Evolutionary conservation across 108 stramenopile species (phyloP).

Genomic region (Pseudonitzschia delicatissima): DNA sequence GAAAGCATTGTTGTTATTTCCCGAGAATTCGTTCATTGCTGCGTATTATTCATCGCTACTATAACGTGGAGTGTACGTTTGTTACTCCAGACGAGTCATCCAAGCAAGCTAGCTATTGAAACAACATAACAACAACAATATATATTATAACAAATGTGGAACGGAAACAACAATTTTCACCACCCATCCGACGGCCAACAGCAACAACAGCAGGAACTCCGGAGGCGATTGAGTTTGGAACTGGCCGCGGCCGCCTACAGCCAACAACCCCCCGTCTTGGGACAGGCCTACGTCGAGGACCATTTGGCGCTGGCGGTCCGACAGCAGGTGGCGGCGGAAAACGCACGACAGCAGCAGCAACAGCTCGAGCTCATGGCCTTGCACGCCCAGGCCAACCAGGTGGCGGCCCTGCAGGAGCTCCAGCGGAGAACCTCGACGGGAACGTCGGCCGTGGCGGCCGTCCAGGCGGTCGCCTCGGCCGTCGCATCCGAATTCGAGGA

Average conservation of each 20-base stretch:
- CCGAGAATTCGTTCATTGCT: too few relatives aligned
- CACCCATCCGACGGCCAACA: neutral
- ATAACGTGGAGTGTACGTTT: too few relatives aligned
- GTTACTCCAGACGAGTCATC: too few relatives aligned
- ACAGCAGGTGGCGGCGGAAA: slow-evolving; percentile 1
- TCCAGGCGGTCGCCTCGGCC: neutral
- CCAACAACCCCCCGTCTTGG: neutral
- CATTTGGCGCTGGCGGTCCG: slow-evolving; percentile 4
- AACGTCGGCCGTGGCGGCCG: neutral
- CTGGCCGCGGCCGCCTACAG: neutral
- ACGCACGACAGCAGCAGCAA: slow-evolving; percentile 1
- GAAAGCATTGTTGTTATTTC: too few relatives aligned
- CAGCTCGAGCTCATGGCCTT: neutral
- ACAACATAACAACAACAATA: neutral
- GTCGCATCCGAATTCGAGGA: neutral
- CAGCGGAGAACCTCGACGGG: neutral
- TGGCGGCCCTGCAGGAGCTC: neutral
- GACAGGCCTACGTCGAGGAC: neutral
- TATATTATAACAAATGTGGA: neutral
- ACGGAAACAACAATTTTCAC: slow-evolving; percentile 5
- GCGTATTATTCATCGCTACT: too few relatives aligned
- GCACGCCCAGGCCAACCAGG: slow-evolving; percentile 2
- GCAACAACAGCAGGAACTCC: slow-evolving; percentile 9
- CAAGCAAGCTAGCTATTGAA: neutral
- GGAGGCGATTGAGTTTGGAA: neutral